Base-by-base conservation (phyloP, 176 grass and related monocot species). In the Aegilops speltoides region DNA sequence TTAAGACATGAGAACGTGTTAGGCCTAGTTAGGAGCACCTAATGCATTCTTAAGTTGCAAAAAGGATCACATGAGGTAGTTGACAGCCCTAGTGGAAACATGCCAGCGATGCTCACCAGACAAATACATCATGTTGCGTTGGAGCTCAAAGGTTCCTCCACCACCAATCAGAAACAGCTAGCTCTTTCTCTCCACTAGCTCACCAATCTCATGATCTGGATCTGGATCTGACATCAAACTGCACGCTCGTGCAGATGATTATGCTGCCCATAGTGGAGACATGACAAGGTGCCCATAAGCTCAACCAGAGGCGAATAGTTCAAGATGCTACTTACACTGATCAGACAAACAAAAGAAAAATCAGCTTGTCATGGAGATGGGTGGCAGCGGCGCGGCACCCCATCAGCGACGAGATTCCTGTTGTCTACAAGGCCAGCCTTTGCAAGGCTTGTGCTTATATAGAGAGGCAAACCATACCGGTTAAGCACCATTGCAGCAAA, bases 371-470 rank as follows among this genome's bases (percentile, higher is more conserved):
- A 5, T 26, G 15, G 24, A 80, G 26, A 43, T 77, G 66, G 65
- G 36, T 78, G 43, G 72, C 61, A 73, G 38, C 62, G 76, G 69
- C 68, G 81, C n/a, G 56, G 11, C 20, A 75, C 33, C 33, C 11
- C 19, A 67, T 73, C 52, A 33, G 45, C 0, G 6, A 78, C 71
- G 37, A 50, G 68, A 75, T 85, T 78, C 40, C 45, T 65, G 17
- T 1, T 77, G 82, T 71, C 86, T 28, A 28, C 13, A 17, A 6
- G n/a, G 2, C 61, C n/a, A 77, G 25, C 0, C 3, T 33, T 48
- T 37, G 19, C 63, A 77, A 16, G 38, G 23, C 54, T 85, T 78
- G n/a, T 8, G 2, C 25, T 77, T 77, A 85, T 82, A 84, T 71
- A 85, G 64, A 78, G 50, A 69, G 86, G 52, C 0, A 33, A 31